Conservation (phyloP, 2,329 filamentous ascomycete genomes). For the Ophiobolus disseminans region DNA sequence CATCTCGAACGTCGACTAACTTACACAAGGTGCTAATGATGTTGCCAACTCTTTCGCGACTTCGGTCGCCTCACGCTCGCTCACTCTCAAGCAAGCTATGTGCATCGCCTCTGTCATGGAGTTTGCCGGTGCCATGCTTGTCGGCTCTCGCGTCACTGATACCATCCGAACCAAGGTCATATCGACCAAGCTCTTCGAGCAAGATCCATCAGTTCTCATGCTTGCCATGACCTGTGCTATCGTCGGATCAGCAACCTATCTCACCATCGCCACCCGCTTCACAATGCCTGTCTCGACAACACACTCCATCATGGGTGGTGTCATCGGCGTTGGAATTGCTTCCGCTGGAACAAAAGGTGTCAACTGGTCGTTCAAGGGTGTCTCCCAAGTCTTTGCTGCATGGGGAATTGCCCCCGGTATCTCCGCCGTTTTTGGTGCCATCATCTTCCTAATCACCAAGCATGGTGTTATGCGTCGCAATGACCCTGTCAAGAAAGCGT, state of each 20-base stretch:
- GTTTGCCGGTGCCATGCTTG: constrained; percentile 54
- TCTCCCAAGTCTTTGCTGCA: constrained; percentile 64
- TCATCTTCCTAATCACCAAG: constrained; percentile 65
- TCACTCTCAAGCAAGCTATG: constrained; percentile 58
- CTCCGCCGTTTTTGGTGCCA: constrained; percentile 60
- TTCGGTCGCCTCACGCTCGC: constrained; percentile 56
- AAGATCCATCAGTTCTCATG: constrained; percentile 58
- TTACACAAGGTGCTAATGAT: constrained; percentile 55
- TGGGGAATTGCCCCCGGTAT: constrained; percentile 68
- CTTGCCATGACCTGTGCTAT: constrained; percentile 64
- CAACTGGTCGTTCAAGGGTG: constrained; percentile 64
- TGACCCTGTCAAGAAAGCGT: constrained; percentile 62
- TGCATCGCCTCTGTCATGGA: constrained; percentile 54
- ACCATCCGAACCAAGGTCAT: constrained; percentile 60
- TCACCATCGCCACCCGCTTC: constrained; percentile 60
- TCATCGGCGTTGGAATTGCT: constrained; percentile 55
- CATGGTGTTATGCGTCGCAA: constrained; percentile 62
- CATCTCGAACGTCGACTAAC: constrained; percentile 2
- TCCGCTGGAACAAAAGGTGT: constrained; percentile 62
- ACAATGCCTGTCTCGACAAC: constrained; percentile 64
- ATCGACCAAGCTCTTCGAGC: constrained; percentile 52
- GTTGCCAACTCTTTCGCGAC: constrained; percentile 59
- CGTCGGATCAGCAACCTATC: constrained; percentile 59
- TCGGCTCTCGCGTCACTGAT: constrained; percentile 50
- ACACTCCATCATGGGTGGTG: constrained; percentile 54